Conservation (phyloP, 2,329 filamentous ascomycete genomes). For the Aspergillus piperis region DNA sequence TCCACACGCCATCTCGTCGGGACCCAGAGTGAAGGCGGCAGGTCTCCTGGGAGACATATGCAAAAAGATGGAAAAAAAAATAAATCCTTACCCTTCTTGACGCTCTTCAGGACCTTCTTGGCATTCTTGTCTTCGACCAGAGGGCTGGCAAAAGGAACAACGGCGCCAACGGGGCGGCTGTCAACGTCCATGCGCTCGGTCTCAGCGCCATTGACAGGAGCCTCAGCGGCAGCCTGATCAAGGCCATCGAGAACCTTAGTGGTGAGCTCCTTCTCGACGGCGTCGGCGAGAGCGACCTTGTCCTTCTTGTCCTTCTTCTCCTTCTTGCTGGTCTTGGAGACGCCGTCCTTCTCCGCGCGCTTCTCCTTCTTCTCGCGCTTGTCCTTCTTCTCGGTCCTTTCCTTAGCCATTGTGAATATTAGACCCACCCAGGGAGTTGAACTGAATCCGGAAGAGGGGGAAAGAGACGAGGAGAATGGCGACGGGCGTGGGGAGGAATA, state of each 20-base stretch:
- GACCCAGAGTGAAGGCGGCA: background rate
- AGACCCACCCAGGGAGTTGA: conserved; percentile 9
- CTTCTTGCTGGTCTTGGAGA: conserved; percentile 50
- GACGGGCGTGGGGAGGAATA: conserved; percentile 25
- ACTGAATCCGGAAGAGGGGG: conserved; percentile 13
- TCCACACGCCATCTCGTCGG: background rate
- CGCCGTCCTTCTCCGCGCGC: conserved; percentile 49
- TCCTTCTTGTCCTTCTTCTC: conserved; percentile 50
- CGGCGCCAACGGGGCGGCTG: conserved; percentile 44
- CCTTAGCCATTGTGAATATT: conserved; percentile 47
- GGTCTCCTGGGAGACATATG: background rate
- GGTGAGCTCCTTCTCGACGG: conserved; percentile 43
- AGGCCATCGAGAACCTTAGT: conserved; percentile 39
- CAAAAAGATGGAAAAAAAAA: background rate
- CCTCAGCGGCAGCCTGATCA: conserved; percentile 30
- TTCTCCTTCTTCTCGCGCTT: conserved; percentile 49
- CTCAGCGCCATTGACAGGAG: conserved; percentile 27
- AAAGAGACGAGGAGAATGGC: conserved; percentile 18
- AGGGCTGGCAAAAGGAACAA: conserved; percentile 54
- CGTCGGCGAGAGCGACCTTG: conserved; percentile 40
- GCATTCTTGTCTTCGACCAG: conserved; percentile 53
- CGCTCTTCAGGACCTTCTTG: conserved; percentile 54
- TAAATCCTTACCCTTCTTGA: conserved; percentile 50
- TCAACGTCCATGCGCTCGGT: conserved; percentile 32
- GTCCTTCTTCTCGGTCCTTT: conserved; percentile 49